Evolutionary conservation across 495 filamentous ascomycete species (phyloP), one percentile per base, ranked within the genome.

Genomic region (Cercophora scortea): DNA sequence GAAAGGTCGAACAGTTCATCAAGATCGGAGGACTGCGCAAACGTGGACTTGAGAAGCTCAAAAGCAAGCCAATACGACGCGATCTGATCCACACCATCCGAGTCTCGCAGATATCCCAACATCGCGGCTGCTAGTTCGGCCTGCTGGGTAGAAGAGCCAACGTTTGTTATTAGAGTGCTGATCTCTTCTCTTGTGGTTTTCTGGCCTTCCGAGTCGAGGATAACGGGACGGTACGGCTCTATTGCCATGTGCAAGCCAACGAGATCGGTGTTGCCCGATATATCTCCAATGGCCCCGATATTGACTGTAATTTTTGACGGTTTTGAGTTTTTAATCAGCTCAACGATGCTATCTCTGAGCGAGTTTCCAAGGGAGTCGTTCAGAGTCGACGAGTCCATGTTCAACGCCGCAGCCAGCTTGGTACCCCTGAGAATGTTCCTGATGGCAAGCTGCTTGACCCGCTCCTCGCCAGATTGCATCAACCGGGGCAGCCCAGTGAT

Each of bases 381-480:
- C 1, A 97, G 73, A 6, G 88, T 76, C 3, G 84, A 78, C 3
- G 85, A 86, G 46, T 84, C 84, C n/a, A 83, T 70, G 32, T 81
- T 79, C 32, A 86, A 66, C 12, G 80, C 76, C 5, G 76, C 77
- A 4, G 95, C 71, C 8, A 95, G 63, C n/a, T 80, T 74, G 52
- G 84, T 87, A 0, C 87, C 83, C 40, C 83, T 81, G 5, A 84
- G 82, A 41, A 97, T 79, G 54, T 88, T 85, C 34, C 78, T 74
- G 47, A 96, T 80, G 16, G 81, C 83, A 58, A 79, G 77, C 40
- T 82, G 75, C 61, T 93, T 95, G 34, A 81, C 68, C 8, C 69
- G 76, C 55, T 96, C 89, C 50, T 99, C 92, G 50, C 82, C 87
- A 19, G 83, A 81, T 63, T 90, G 88, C 81, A 96, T 93, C 10